These are phyloP conservation scores for Wickerhamomyces chaumierensis DNA, from an alignment of 805 yeast genomes.

Conservation along the genomic window DNA sequence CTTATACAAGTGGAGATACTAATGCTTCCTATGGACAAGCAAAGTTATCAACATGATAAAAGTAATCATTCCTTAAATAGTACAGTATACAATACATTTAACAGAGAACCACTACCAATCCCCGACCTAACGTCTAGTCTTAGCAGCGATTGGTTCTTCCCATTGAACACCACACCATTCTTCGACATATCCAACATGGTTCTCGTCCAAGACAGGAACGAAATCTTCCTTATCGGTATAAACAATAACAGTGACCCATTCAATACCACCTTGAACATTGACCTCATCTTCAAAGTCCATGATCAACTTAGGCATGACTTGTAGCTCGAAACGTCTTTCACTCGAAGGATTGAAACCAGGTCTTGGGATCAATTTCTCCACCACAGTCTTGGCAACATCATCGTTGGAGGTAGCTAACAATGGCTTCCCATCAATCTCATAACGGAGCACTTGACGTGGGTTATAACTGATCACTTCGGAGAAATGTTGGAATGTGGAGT, in stretches of 20 bases:
- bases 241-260: slow-evolving; percentile 91
- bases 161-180: slow-evolving; percentile 83
- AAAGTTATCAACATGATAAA: too few relatives aligned
- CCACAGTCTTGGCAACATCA: slow-evolving; percentile 34
- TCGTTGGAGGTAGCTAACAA: slow-evolving; percentile 56
- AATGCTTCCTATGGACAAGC: too few relatives aligned
- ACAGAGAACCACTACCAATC: too few relatives aligned
- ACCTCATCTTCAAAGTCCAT: slow-evolving; percentile 55
- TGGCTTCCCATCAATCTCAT: slow-evolving; percentile 72
- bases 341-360: slow-evolving; percentile 55
- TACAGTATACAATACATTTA: too few relatives aligned
- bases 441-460: slow-evolving; percentile 78
- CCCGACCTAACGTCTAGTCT: too few relatives aligned
- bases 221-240: slow-evolving; percentile 66
- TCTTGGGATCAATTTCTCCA: slow-evolving; percentile 33
- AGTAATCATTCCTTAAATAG: too few relatives aligned
- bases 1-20: too few relatives aligned
- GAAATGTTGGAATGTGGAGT: slow-evolving; percentile 69
- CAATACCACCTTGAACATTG: slow-evolving; percentile 66
- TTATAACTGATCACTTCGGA: slow-evolving; percentile 67
- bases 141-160: slow-evolving; percentile 37
- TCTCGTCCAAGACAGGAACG: slow-evolving; percentile 42
- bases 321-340: slow-evolving; percentile 65
- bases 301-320: slow-evolving; percentile 89
- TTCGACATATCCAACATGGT: slow-evolving; percentile 68